phyloP scores from a whole-genome alignment of 2,329 filamentous ascomycete genomes.

The Leptoxyphium fumago region DNA sequence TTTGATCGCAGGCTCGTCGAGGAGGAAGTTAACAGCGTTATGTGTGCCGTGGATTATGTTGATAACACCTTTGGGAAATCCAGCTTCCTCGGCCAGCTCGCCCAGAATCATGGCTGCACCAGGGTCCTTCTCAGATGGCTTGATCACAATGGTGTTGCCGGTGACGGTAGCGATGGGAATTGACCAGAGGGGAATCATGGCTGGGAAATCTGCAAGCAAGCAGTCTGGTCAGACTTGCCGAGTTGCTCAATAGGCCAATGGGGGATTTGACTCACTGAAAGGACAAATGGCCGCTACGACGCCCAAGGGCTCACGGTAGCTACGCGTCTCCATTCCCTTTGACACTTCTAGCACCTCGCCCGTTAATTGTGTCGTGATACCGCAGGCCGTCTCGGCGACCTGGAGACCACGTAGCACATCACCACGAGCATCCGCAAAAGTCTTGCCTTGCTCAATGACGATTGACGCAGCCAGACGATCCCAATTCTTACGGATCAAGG shows the following conservation, averaged over 20 bases:
- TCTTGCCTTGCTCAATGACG: conserved; percentile 74
- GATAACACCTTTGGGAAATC: conserved; percentile 61
- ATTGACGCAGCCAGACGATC: conserved; percentile 71
- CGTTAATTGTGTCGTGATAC: conserved; percentile 62
- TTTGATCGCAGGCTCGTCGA: conserved; percentile 66
- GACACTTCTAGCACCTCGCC: conserved; percentile 68
- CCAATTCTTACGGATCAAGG: conserved; percentile 51
- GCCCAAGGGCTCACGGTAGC: conserved; percentile 63
- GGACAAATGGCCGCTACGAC: conserved; percentile 70
- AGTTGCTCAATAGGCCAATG: neutral
- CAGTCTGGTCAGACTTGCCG: conserved; percentile 34
- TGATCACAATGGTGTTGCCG: conserved; percentile 71
- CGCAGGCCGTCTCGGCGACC: conserved; percentile 68
- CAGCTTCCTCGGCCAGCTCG: conserved; percentile 60
- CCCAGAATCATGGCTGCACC: conserved; percentile 70
- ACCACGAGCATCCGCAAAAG: conserved; percentile 61
- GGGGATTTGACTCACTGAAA: conserved; percentile 34
- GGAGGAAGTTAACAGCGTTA: conserved; percentile 64
- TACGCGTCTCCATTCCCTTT: conserved; percentile 74
- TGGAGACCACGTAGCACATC: conserved; percentile 66
- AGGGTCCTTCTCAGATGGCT: conserved; percentile 69
- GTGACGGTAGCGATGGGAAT: conserved; percentile 69
- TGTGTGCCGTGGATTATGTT: conserved; percentile 64
- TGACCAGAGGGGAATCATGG: conserved; percentile 75
- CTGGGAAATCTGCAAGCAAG: too few species aligned